A percentile compares a stretch with the other conserved stretches of the same genome.
Evolutionary conservation across 1,284 basidiomycete species (phyloP).

Genomic region (Cryptococcus depauperatus): DNA sequence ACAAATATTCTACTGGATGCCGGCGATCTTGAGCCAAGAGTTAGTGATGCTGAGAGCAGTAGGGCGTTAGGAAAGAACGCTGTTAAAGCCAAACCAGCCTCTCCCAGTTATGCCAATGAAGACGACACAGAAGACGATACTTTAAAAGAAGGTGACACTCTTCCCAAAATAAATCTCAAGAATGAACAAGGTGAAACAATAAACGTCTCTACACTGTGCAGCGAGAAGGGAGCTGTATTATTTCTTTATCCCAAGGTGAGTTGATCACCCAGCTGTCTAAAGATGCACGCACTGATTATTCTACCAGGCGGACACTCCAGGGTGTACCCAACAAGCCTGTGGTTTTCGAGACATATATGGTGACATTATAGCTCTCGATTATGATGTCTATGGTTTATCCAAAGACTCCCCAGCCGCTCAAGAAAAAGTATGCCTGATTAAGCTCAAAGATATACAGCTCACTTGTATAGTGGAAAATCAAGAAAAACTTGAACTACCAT

Average conservation of each 20-base stretch:
- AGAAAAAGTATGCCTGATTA: slow-evolving; percentile 54
- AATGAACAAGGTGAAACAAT: slow-evolving; percentile 49
- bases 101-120: slow-evolving; percentile 10
- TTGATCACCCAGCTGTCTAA: not conserved
- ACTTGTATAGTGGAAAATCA: slow-evolving; percentile 45
- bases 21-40: too few relatives aligned
- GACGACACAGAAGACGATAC: slow-evolving; percentile 24
- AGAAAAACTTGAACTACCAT: slow-evolving; percentile 72
- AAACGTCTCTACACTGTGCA: slow-evolving; percentile 38
- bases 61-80: too few relatives aligned
- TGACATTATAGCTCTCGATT: slow-evolving; percentile 62
- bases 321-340: slow-evolving; percentile 82
- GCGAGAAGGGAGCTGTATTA: slow-evolving; percentile 67
- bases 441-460: not conserved
- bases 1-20: too few relatives aligned
- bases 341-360: slow-evolving; percentile 73
- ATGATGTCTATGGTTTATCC: slow-evolving; percentile 76
- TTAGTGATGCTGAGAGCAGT: too few relatives aligned
- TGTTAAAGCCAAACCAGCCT: not conserved
- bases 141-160: slow-evolving; percentile 64
- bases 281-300: not conserved
- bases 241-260: slow-evolving; percentile 55
- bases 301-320: slow-evolving; percentile 51
- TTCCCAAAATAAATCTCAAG: slow-evolving; percentile 68
- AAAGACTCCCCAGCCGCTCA: slow-evolving; percentile 72